Conservation (phyloP, 129 eudicot genomes). For the Glebionis coronaria region DNA sequence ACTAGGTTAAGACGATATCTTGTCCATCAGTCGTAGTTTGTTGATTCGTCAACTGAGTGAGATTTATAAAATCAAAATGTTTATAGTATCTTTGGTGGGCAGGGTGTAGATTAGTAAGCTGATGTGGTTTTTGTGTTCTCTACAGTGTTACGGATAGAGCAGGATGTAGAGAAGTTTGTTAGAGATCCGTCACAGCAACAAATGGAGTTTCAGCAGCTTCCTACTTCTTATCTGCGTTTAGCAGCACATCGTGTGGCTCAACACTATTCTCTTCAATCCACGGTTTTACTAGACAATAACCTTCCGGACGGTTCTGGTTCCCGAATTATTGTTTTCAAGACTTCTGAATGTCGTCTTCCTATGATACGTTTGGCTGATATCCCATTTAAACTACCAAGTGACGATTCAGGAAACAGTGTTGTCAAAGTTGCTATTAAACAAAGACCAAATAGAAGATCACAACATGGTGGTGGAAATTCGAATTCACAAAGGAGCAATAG, state of each 20-base stretch:
- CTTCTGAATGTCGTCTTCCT: slow-evolving; percentile 67
- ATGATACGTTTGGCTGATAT: slow-evolving; percentile 80
- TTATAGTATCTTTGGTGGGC: not conserved
- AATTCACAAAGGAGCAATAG: slow-evolving; percentile 46
- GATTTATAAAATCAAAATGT: not conserved
- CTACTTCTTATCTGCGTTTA: slow-evolving; percentile 87
- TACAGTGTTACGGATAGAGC: slow-evolving; percentile 90
- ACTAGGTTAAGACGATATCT: no score
- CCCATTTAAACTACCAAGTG: slow-evolving; percentile 69
- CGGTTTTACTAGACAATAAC: slow-evolving; percentile 68
- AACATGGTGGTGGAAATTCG: slow-evolving; percentile 34
- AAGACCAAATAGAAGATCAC: slow-evolving; percentile 73
- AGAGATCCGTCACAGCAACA: slow-evolving; percentile 83
- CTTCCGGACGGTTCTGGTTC: slow-evolving; percentile 79
- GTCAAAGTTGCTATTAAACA: slow-evolving; percentile 91
- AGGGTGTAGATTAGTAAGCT: not conserved
- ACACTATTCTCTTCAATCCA: slow-evolving; percentile 87
- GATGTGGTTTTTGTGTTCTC: slow-evolving; percentile 10
- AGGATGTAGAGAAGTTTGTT: slow-evolving; percentile 86
- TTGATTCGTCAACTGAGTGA: no score
- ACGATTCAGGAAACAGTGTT: slow-evolving; percentile 41
- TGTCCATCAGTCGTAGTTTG: no score
- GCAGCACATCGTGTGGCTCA: slow-evolving; percentile 99
- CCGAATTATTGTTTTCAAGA: slow-evolving; percentile 74
- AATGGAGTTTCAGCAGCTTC: slow-evolving; percentile 91